Percentiles rank a stretch among this genome's conserved stretches.
phyloP scores from a whole-genome alignment of 148 eudicot genomes.

The Camellia sinensis region DNA sequence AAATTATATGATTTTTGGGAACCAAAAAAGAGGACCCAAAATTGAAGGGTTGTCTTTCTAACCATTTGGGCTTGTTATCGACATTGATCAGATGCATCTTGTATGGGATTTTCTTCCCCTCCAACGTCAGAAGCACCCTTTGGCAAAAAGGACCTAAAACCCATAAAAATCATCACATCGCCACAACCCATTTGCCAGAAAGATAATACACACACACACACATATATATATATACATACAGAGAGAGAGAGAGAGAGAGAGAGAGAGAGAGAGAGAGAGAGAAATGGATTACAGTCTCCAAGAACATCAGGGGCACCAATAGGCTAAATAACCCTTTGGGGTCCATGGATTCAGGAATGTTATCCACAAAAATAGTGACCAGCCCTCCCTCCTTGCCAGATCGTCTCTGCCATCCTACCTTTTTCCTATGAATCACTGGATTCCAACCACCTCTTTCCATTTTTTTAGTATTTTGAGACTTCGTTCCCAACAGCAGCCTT shows the following conservation, averaged over 20 bases:
- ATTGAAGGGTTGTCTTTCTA: background rate
- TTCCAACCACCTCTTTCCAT: too few species aligned
- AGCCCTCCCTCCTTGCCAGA: too few species aligned
- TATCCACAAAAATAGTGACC: too few species aligned
- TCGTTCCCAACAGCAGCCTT: constrained; percentile 65
- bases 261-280: too few species aligned
- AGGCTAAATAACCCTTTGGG: too few species aligned
- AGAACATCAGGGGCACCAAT: constrained; percentile 59
- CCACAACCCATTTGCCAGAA: background rate
- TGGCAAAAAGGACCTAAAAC: constrained; percentile 72
- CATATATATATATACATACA: background rate
- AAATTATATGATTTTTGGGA: background rate
- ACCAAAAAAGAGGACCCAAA: background rate
- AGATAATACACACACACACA: constrained; percentile 45
- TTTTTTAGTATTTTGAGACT: too few species aligned
- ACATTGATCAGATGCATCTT: constrained; percentile 59
- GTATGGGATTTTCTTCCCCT: constrained; percentile 80
- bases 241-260: too few species aligned
- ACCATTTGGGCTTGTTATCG: constrained; percentile 74
- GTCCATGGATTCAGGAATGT: too few species aligned
- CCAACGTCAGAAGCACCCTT: constrained; percentile 80
- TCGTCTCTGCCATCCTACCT: too few species aligned
- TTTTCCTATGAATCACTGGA: too few species aligned
- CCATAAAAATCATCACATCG: background rate
- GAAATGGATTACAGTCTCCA: constrained; percentile 16